Base-by-base conservation (phyloP, 306 rosid genomes). In the Vigna mungo region DNA sequence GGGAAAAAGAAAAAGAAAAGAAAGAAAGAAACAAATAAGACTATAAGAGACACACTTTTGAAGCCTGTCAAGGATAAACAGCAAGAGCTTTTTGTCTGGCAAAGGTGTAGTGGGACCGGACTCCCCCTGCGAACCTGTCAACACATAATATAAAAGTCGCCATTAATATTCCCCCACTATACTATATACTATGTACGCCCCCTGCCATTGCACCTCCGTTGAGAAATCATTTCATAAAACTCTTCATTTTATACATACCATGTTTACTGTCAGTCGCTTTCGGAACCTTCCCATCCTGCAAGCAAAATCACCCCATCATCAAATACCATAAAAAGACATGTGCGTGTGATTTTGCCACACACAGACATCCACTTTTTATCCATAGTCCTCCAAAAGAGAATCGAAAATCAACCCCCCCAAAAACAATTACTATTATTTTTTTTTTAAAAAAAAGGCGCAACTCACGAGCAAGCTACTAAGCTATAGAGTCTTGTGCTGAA, bases 21-120 rank as follows among this genome's bases (percentile, higher is more conserved):
- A 84, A 32, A 72, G 78, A 39, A 68, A 75, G 73, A 79, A 77
- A 74, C 71, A 52, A 82, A 82, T 20, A 79, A 72, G 78, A 14
- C 65, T 59, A 59, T 10, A 59, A 56, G 36, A 72, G 73, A 76
- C 97, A 62, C 67, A 94, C 98, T 94, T 94, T 90, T 92, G 98
- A 86, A 94, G 95, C 80, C 98, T 94, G 84, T 94, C 97, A 80
- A 94, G 97, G 86, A 94, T 89, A 92, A 94, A 90, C 89, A 92
- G 82, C 92, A 94, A 79, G 92, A 94, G 93, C 98, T 94, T 94
- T 92, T 92, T 94, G 95, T 94, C 96, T 82, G 97, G 98, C 96
- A 95, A 95, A 89, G 95, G 82, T 71, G 93, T 89, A 80, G 97
- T 92, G 98, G 98, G 98, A 82, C 98, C 98, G 72, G 91, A 85